phyloP scores from a whole-genome alignment of 768 basidiomycete genomes.

The Suillus lakei region DNA sequence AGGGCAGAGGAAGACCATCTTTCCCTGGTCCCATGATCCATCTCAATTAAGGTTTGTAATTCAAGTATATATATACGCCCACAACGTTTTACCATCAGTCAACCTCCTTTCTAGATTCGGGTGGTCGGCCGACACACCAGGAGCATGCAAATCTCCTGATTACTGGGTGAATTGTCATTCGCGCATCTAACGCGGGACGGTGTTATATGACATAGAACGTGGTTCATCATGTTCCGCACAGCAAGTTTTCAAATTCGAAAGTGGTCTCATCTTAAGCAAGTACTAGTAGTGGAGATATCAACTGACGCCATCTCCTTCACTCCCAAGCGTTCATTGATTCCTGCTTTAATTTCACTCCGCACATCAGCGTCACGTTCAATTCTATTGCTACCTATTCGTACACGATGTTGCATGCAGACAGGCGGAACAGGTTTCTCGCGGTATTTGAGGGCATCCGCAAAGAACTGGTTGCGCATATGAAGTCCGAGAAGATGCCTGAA shows the following conservation, averaged over 20 bases:
- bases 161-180: neutral
- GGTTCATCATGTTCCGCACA: neutral
- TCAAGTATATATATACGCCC: neutral
- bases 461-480: constrained; percentile 75
- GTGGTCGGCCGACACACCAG: neutral
- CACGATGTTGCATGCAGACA: constrained; percentile 38
- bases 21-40: neutral
- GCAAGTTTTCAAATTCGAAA: neutral
- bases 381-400: neutral
- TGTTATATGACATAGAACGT: neutral
- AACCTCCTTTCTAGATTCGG: neutral
- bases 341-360: neutral
- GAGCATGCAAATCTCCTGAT: neutral
- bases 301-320: neutral
- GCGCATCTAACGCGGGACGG: neutral
- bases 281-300: neutral
- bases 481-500: constrained; percentile 74
- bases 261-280: neutral
- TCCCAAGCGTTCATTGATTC: neutral
- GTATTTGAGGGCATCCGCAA: constrained; percentile 75
- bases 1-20: neutral
- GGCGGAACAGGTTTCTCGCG: constrained; percentile 67
- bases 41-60: neutral
- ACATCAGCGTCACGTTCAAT: neutral
- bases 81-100: neutral